Base-by-base conservation (phyloP, 345 rosid genomes). In the Eucalyptus microcorys region DNA sequence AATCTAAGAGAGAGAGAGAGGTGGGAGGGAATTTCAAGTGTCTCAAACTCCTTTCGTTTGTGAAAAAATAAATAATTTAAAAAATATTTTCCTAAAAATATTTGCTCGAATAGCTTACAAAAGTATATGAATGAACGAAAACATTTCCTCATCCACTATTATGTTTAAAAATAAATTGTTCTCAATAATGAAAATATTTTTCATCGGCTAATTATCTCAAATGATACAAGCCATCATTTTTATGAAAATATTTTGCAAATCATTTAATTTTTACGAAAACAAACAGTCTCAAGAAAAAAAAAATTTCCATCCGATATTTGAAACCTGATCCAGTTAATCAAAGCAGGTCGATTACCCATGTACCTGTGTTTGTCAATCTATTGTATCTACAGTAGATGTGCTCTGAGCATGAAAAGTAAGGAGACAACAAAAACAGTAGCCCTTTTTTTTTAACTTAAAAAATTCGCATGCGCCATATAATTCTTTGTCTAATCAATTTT, bases 121-220 rank as follows among this genome's bases (percentile, higher is more conserved):
- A 55, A 52, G 57, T 52, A 52, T 52, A 52, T 52, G 26, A 52
- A 52, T 8, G 10, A 52, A 19, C 2, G 5, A 8, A 52, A 52
- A 52, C 21, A 52, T 52, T 52, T 52, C 57, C 26, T 52, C 26
- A 52, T 7, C 57, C 24, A 52, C 55, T 50, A 50, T 50, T 50
- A 50, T 50, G 22, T 50, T 50, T 50, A 52, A 52, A 52, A 19
- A 19, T 52, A 17, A 17, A 7, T 0, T 52, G 3, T 52, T 52
- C 55, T 52, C 24, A 52, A 2, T 22, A 55, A 55, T 55, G 6
- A 55, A 22, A 55, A 55, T 22, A 55, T 22, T 55, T 21, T 21
- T 24, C 0, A 55, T 55, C 0, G 1, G 1, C 0, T 55, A 55
- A 55, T 22, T 9, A 55, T 55, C 1, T 22, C 12, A 22, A 53